These are phyloP conservation scores for Pisolithus albus DNA, from an alignment of 768 basidiomycete species.

Conservation along the genomic window DNA sequence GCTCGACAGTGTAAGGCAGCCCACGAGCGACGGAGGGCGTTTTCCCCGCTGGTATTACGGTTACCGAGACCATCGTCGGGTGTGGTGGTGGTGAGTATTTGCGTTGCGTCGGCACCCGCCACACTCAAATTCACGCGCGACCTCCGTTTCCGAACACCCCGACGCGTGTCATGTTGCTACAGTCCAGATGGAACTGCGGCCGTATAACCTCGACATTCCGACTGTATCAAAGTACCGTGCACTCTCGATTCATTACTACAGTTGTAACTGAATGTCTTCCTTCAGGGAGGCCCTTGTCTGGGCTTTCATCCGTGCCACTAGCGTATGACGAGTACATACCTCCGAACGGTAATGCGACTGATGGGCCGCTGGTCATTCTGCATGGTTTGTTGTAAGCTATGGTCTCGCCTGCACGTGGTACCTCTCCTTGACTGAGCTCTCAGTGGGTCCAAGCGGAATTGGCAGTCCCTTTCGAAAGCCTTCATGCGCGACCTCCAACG, in stretches of 20 bases:
- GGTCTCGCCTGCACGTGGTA: neutral
- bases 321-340: slow-evolving; percentile 28
- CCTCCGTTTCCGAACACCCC: neutral
- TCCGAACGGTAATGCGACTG: slow-evolving; percentile 21
- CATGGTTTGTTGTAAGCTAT: slow-evolving; percentile 57
- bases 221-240: neutral
- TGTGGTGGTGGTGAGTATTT: neutral
- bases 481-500: slow-evolving; percentile 58
- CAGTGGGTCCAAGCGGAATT: slow-evolving; percentile 88
- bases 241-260: neutral
- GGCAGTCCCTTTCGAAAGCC: slow-evolving; percentile 73
- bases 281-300: slow-evolving; percentile 17
- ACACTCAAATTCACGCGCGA: neutral
- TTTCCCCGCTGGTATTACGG: slow-evolving; percentile 44
- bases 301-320: slow-evolving; percentile 21
- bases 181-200: neutral
- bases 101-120: neutral
- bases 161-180: neutral
- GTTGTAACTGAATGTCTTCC: neutral
- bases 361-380: slow-evolving; percentile 47
- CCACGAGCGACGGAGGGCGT: slow-evolving; percentile 41
- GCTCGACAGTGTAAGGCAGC: slow-evolving; percentile 45
- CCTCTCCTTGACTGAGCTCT: slow-evolving; percentile 1
- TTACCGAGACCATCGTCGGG: slow-evolving; percentile 44
- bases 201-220: neutral